These are phyloP conservation scores for Neurospora sp. DNA, from an alignment of 495 filamentous ascomycete species.

Conservation along the genomic window DNA sequence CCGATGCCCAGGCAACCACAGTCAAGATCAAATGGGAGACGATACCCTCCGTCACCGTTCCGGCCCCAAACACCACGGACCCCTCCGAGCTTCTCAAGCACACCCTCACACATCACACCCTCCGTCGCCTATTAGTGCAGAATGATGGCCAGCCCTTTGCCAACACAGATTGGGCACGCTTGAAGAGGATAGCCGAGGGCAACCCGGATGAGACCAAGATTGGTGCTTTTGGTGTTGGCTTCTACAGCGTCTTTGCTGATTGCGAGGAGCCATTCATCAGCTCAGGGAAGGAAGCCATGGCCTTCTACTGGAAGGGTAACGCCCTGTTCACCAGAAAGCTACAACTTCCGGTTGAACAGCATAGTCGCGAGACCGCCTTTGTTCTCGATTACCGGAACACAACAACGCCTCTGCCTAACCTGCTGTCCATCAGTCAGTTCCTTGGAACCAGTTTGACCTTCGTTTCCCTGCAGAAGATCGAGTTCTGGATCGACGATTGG, in stretches of 20 bases:
- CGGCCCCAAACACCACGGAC: constrained; percentile 57
- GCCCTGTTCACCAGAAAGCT: constrained; percentile 80
- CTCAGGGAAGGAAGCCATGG: constrained; percentile 85
- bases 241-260: constrained; percentile 97
- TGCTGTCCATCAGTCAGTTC: constrained; percentile 82
- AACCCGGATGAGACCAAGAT: constrained; percentile 99
- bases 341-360: constrained; percentile 53
- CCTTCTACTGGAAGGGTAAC: constrained; percentile 98
- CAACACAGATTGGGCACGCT: constrained; percentile 78
- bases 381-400: constrained; percentile 85
- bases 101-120: constrained; percentile 68
- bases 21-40: constrained; percentile 90
- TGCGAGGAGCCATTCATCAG: constrained; percentile 95
- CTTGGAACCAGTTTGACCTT: constrained; percentile 93
- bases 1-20: constrained; percentile 82
- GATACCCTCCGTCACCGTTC: constrained; percentile 63
- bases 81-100: constrained; percentile 68
- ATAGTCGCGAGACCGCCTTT: constrained; percentile 69
- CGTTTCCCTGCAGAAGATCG: constrained; percentile 76
- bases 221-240: constrained; percentile 95
- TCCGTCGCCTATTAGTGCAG: constrained; percentile 72
- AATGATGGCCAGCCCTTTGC: constrained; percentile 84
- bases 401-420: constrained; percentile 70
- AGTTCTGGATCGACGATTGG: constrained; percentile 84
- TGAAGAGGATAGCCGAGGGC: constrained; percentile 96